These are phyloP conservation scores for Lentinus brumalis DNA, from an alignment of 768 basidiomycete genomes.

Conservation along the genomic window DNA sequence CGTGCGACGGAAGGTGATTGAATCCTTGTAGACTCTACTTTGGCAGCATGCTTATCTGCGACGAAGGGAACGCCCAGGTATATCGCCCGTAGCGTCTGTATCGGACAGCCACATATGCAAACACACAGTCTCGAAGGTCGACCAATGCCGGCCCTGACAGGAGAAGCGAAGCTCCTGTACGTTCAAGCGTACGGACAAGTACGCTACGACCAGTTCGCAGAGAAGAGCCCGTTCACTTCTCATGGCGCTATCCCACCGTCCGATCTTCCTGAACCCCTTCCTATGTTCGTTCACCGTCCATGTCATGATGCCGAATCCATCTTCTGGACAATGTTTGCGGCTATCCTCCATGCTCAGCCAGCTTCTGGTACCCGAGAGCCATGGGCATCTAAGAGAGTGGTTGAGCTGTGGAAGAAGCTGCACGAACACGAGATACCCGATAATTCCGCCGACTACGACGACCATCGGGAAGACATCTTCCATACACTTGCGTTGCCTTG, in stretches of 20 bases:
- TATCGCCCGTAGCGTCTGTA: neutral
- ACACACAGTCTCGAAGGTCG: neutral
- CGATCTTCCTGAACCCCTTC: too few species aligned
- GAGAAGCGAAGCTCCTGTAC: neutral
- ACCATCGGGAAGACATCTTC: neutral
- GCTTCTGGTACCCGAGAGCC: neutral
- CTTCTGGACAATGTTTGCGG: neutral
- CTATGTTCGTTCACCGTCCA: neutral
- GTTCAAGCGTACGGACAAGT: neutral
- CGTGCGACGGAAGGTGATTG: too few species aligned
- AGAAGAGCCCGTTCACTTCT: too few species aligned
- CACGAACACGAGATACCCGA: neutral
- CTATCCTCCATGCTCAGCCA: neutral
- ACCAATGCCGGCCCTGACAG: neutral
- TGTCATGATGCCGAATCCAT: slow-evolving; percentile 3
- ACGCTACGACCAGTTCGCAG: neutral
- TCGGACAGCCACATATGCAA: neutral
- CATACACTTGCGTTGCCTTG: neutral
- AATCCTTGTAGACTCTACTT: too few species aligned
- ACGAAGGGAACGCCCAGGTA: neutral
- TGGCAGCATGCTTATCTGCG: too few species aligned
- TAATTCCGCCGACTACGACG: neutral
- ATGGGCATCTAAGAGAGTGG: neutral
- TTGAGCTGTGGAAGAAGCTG: neutral
- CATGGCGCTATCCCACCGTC: too few species aligned